Evolutionary conservation across 257 asterid genomes (phyloP).

Genomic region (Cinchona pubescens): DNA sequence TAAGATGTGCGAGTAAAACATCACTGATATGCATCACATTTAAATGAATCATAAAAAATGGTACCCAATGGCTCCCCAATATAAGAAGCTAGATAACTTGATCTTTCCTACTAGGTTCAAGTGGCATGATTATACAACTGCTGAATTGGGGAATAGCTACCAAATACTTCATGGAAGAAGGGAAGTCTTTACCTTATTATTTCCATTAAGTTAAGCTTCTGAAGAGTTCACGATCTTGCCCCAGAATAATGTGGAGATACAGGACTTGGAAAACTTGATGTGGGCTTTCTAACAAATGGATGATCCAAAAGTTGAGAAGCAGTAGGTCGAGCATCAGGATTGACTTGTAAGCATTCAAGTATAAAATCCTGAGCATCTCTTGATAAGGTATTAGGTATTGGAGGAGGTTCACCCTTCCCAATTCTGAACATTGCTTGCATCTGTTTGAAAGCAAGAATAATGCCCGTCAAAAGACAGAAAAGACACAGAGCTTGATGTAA

Average conservation of each 20-base stretch:
- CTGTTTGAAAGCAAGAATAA: constrained; percentile 32
- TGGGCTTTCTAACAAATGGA: constrained; percentile 64
- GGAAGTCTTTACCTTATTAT: constrained; percentile 15
- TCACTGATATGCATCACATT: not conserved
- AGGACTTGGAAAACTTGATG: constrained; percentile 40
- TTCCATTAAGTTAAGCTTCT: not conserved
- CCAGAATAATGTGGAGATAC: constrained; percentile 46
- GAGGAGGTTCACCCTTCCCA: constrained; percentile 82
- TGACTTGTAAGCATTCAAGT: constrained; percentile 66
- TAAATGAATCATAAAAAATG: not conserved
- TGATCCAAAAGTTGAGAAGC: constrained; percentile 82
- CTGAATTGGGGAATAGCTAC: not conserved
- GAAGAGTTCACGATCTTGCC: constrained; percentile 30
- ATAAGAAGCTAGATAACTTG: not conserved
- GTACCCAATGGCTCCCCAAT: not conserved
- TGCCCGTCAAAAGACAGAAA: not conserved
- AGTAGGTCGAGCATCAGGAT: constrained; percentile 65
- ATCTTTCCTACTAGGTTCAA: not conserved
- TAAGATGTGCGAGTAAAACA: not conserved
- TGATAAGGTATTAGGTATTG: constrained; percentile 65
- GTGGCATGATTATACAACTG: not conserved
- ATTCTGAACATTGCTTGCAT: constrained; percentile 63
- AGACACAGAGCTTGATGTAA: constrained; percentile 2
- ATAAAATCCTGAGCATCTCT: constrained; percentile 78
- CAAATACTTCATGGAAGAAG: constrained; percentile 1